These are phyloP conservation scores for Suhomyces pyralidae DNA, from an alignment of 805 yeast species.

Conservation along the genomic window DNA sequence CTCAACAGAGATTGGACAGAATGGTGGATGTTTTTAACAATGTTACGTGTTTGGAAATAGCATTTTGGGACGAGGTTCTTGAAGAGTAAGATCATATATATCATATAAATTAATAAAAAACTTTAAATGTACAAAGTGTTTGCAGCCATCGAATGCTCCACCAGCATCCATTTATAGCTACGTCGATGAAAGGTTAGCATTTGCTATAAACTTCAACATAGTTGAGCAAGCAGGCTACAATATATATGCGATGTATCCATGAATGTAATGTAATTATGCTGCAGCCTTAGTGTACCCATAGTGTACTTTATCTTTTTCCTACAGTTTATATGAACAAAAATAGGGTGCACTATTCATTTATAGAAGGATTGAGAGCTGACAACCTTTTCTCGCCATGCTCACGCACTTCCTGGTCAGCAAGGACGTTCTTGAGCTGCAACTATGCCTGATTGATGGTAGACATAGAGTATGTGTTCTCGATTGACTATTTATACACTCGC, in stretches of 20 bases:
- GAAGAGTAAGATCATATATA: neutral
- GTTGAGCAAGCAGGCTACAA: neutral
- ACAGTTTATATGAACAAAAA: neutral
- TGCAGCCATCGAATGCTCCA: neutral
- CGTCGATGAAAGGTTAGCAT: too few relatives aligned
- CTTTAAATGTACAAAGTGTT: too few relatives aligned
- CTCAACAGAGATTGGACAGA: conserved; percentile 45
- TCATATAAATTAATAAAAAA: too few relatives aligned
- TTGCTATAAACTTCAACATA: too few relatives aligned
- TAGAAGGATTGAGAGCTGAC: neutral
- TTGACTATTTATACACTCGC: too few relatives aligned
- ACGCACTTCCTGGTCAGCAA: too few relatives aligned
- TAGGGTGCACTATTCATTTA: neutral
- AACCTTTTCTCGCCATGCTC: neutral
- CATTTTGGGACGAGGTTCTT: conserved; percentile 61
- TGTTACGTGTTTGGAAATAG: conserved; percentile 59
- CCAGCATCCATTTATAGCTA: neutral
- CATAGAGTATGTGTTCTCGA: too few relatives aligned
- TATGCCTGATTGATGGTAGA: too few relatives aligned
- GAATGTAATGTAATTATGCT: too few relatives aligned
- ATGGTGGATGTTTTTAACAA: conserved; percentile 57
- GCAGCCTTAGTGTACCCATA: too few relatives aligned
- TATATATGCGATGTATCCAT: too few relatives aligned
- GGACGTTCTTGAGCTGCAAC: neutral
- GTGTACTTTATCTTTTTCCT: too few relatives aligned